A percentile compares a stretch with the other conserved stretches of the same genome.
These are phyloP conservation scores for Suillus luteus DNA, from an alignment of 768 basidiomycete species.

Conservation along the genomic window DNA sequence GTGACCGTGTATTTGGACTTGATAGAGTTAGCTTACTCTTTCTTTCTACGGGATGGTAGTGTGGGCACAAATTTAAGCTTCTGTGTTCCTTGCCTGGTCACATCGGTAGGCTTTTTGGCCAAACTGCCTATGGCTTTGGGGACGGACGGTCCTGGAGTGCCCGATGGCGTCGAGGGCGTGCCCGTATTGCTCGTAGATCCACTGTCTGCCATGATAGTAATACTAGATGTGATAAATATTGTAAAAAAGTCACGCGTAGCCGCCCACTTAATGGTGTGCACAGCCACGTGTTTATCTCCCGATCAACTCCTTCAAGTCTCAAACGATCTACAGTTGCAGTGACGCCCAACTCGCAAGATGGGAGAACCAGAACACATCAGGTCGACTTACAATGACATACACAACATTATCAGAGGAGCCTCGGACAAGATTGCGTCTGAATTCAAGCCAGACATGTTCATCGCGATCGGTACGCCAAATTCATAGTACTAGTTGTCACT, in stretches of 20 bases:
- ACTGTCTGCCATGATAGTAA: slow-evolving; percentile 14
- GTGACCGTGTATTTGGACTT: slow-evolving; percentile 15
- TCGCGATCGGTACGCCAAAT: slow-evolving; percentile 70
- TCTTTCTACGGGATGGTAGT: slow-evolving; percentile 73
- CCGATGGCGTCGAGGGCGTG: slow-evolving; percentile 13
- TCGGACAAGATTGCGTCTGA: slow-evolving; percentile 68
- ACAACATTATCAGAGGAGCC: slow-evolving; percentile 76
- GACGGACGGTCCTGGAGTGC: slow-evolving; percentile 21
- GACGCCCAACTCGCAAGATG: slow-evolving; percentile 23
- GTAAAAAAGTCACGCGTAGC: slow-evolving; percentile 14
- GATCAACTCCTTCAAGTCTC: background rate
- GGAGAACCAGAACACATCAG: slow-evolving; percentile 58
- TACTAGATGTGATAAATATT: slow-evolving; percentile 11
- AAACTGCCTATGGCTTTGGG: slow-evolving; percentile 77
- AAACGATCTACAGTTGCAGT: background rate
- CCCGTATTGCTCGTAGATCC: slow-evolving; percentile 1
- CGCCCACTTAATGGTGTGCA: background rate
- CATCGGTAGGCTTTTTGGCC: slow-evolving; percentile 68
- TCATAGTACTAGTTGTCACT: slow-evolving; percentile 20
- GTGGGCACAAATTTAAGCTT: slow-evolving; percentile 83
- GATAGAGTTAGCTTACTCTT: slow-evolving; percentile 49
- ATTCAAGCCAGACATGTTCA: slow-evolving; percentile 85
- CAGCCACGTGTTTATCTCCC: slow-evolving; percentile 2
- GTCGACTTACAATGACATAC: slow-evolving; percentile 90
- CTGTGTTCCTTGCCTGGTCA: slow-evolving; percentile 71